Conservation (phyloP, 306 rosid genomes). For the Rosa multiflora region DNA sequence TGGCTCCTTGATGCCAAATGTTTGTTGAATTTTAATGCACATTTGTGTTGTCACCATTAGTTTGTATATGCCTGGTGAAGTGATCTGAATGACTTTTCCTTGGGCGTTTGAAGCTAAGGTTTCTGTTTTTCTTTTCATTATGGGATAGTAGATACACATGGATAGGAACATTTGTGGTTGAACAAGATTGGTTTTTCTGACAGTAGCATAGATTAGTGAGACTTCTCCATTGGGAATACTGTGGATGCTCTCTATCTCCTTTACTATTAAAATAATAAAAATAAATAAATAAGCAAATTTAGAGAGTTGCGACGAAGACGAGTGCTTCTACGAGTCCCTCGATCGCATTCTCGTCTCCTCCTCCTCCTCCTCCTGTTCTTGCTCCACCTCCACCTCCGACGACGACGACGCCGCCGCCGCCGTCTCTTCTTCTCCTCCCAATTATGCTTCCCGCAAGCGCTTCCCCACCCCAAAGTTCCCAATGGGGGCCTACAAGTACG, state of each 20-base stretch:
- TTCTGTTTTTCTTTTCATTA: not conserved
- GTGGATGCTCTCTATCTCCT: not conserved
- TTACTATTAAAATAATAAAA: not conserved
- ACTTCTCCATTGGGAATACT: not conserved
- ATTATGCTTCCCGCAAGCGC: constrained; percentile 41
- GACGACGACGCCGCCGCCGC: constrained; percentile 22
- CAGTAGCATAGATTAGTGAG: not conserved
- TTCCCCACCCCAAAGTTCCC: constrained; percentile 63
- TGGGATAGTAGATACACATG: not conserved
- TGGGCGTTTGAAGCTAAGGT: not conserved
- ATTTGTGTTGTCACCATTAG: not conserved
- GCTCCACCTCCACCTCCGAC: constrained; percentile 74
- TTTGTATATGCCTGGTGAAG: not conserved
- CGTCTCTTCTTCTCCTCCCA: constrained; percentile 12
- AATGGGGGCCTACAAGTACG: constrained; percentile 57
- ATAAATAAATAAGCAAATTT: not conserved
- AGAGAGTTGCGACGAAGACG: constrained; percentile 42
- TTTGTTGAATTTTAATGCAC: not conserved
- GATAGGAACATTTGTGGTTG: not conserved
- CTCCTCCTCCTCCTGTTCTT: constrained; percentile 75
- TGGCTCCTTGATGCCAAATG: not conserved
- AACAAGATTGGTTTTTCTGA: not conserved
- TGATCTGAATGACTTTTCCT: not conserved
- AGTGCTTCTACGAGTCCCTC: constrained; percentile 83
- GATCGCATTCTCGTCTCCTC: constrained; percentile 61